Evolutionary conservation across 192 early-diverging fungal species (phyloP).

Genomic region (Rhizophagus sp.): DNA sequence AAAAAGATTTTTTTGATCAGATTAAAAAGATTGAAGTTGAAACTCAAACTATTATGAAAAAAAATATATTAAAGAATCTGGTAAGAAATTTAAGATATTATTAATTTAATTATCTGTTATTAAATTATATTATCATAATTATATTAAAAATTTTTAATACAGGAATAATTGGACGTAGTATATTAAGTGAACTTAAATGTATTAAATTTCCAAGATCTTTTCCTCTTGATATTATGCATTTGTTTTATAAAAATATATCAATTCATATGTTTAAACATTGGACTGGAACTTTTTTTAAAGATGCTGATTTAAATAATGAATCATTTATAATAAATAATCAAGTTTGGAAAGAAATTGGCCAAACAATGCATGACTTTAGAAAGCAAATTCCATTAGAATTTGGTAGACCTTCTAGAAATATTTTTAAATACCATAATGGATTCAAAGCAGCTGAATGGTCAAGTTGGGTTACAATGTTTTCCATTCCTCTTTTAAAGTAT

Average conservation of each 20-base stretch:
- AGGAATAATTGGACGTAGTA: neutral
- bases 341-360: neutral
- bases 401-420: neutral
- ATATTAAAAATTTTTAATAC: conserved; percentile 1
- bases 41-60: too few species aligned
- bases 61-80: too few species aligned
- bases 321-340: neutral
- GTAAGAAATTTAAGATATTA: too few species aligned
- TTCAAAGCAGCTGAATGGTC: neutral
- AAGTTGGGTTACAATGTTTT: neutral
- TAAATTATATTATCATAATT: neutral
- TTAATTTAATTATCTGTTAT: too few species aligned
- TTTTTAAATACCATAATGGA: too few species aligned
- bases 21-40: too few species aligned
- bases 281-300: conserved; percentile 1
- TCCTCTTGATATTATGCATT: conserved; percentile 2
- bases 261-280: conserved; percentile 2
- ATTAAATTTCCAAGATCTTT: conserved; percentile 1
- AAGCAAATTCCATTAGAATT: neutral
- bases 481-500: neutral
- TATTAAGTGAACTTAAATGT: neutral
- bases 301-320: neutral
- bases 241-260: conserved; percentile 6
- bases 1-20: too few species aligned
- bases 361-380: neutral